Percentiles rank a stretch among this genome's conserved stretches.
Evolutionary conservation across 1,284 basidiomycete genomes (phyloP).

Genomic region (Pisolithus thermaeus): DNA sequence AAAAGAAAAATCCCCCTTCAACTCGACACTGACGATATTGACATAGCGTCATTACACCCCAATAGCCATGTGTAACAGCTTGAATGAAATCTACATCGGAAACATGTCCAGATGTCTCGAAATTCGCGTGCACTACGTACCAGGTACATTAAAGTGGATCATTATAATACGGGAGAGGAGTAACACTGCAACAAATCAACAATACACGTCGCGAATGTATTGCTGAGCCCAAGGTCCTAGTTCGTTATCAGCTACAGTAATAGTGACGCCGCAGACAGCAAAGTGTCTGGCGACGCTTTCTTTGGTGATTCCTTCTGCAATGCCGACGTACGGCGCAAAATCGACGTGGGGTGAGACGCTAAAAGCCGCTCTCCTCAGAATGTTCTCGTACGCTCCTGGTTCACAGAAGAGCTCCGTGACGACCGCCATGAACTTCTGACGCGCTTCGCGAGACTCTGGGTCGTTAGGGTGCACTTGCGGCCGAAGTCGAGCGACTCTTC

Average conservation of each 20-base stretch:
- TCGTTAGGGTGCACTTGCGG: slow-evolving; percentile 28
- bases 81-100: slow-evolving; percentile 8
- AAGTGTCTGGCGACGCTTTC: slow-evolving; percentile 34
- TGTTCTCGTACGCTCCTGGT: slow-evolving; percentile 28
- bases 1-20: no score
- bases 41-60: no score
- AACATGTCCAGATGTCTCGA: slow-evolving; percentile 25
- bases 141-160: neutral
- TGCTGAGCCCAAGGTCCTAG: slow-evolving; percentile 38
- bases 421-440: slow-evolving; percentile 33
- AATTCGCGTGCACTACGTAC: no score
- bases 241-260: slow-evolving; percentile 30
- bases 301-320: slow-evolving; percentile 20
- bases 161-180: slow-evolving; percentile 9
- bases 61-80: no score
- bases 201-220: slow-evolving; percentile 26
- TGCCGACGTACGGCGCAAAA: slow-evolving; percentile 22
- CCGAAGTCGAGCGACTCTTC: slow-evolving; percentile 38
- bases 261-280: slow-evolving; percentile 34
- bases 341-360: slow-evolving; percentile 30
- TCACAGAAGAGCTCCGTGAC: slow-evolving; percentile 35
- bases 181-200: slow-evolving; percentile 11
- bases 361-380: slow-evolving; percentile 29
- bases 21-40: no score
- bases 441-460: slow-evolving; percentile 25